A percentile compares a stretch with the other conserved stretches of the same genome.
phyloP scores from a whole-genome alignment of 345 rosid genomes.

The Eucalyptus victrix region DNA sequence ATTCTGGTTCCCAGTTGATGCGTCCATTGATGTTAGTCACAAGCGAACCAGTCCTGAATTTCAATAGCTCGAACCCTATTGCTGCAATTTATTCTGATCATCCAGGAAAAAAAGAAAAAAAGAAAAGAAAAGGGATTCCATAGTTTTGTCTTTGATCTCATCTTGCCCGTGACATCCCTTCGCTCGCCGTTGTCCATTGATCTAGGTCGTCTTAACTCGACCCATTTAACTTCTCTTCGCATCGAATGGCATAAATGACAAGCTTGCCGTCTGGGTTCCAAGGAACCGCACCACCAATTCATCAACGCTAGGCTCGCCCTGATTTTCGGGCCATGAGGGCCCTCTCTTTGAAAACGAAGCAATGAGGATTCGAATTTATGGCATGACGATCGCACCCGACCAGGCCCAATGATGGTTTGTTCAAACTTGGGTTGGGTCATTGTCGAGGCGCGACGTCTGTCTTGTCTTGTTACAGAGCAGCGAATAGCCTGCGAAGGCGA shows the following conservation, averaged over 20 bases:
- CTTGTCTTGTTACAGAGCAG: neutral
- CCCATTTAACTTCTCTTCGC: neutral
- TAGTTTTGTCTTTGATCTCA: neutral
- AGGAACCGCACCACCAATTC: neutral
- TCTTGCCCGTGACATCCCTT: neutral
- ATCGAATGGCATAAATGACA: neutral
- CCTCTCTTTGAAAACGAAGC: neutral
- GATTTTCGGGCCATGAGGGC: neutral
- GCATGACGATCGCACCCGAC: neutral
- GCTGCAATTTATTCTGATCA: neutral
- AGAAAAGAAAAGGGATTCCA: neutral
- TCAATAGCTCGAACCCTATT: neutral
- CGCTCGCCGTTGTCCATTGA: neutral
- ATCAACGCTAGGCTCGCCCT: neutral
- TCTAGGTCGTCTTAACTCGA: neutral
- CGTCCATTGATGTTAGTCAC: neutral
- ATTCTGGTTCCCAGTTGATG: neutral
- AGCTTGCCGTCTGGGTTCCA: neutral
- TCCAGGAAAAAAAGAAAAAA: neutral
- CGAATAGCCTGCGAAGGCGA: neutral
- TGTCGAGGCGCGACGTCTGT: neutral
- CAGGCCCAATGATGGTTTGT: neutral
- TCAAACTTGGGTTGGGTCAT: neutral
- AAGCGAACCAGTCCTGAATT: neutral
- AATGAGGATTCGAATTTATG: neutral